phyloP scores from a whole-genome alignment of 306 rosid genomes.

The Dalbergia cultrata region DNA sequence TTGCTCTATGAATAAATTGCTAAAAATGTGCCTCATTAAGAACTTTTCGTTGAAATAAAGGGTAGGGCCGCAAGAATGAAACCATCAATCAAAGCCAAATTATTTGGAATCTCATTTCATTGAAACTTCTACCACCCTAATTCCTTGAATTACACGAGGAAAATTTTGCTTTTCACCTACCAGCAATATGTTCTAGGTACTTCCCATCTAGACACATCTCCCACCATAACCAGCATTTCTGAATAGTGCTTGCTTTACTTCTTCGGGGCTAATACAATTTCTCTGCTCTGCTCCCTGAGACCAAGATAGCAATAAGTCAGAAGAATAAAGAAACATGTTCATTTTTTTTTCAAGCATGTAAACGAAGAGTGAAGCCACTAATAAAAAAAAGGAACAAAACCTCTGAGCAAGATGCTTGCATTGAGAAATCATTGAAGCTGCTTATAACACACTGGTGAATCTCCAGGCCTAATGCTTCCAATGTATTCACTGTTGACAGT shows the following conservation, averaged over 20 bases:
- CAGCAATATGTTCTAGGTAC: constrained; percentile 43
- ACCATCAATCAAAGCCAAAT: constrained; percentile 53
- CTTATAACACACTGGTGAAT: constrained; percentile 96
- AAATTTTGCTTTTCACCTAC: constrained; percentile 45
- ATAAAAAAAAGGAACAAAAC: constrained; percentile 49
- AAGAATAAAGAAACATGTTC: constrained; percentile 29
- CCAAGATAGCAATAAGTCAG: constrained; percentile 24
- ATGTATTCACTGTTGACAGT: constrained; percentile 82
- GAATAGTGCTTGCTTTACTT: constrained; percentile 89
- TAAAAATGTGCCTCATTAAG: too few species aligned
- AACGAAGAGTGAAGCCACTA: constrained; percentile 22
- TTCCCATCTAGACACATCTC: constrained; percentile 68
- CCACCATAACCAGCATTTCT: constrained; percentile 99
- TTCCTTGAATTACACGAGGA: constrained; percentile 50
- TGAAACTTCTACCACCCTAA: constrained; percentile 55
- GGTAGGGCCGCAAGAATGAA: constrained; percentile 48
- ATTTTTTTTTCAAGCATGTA: constrained; percentile 36
- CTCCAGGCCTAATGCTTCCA: constrained; percentile 93
- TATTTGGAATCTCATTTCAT: constrained; percentile 59
- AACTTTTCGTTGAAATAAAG: constrained; percentile 47
- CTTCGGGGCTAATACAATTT: constrained; percentile 66
- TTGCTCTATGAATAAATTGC: too few species aligned
- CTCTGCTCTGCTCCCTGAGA: constrained; percentile 70
- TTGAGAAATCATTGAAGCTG: constrained; percentile 90
- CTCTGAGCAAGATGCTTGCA: constrained; percentile 98